These are phyloP conservation scores for Leccinum pachyderme DNA, from an alignment of 1,284 basidiomycete species.

Conservation along the genomic window DNA sequence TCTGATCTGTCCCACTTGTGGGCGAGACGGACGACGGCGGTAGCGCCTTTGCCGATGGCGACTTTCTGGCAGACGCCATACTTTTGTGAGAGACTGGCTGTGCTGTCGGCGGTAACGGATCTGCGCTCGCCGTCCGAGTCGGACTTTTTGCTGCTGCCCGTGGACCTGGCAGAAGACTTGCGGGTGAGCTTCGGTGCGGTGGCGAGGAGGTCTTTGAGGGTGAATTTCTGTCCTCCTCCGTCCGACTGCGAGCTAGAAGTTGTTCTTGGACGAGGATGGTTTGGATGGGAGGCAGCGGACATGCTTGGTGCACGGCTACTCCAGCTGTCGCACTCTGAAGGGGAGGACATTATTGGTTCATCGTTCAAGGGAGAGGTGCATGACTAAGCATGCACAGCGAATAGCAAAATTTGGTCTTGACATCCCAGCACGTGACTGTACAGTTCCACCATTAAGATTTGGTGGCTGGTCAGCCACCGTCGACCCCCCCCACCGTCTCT, in stretches of 20 bases:
- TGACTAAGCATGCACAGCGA: background rate
- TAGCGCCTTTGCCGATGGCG: slow-evolving; percentile 97
- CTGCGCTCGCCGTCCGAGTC: slow-evolving; percentile 66
- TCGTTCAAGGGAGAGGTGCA: background rate
- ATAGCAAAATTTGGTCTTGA: background rate
- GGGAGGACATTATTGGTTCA: slow-evolving; percentile 28
- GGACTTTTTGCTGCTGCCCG: slow-evolving; percentile 60
- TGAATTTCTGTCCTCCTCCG: slow-evolving; percentile 69
- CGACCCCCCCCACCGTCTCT: background rate
- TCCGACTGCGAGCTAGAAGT: slow-evolving; percentile 56
- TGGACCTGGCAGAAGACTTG: slow-evolving; percentile 69
- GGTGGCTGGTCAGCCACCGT: slow-evolving; percentile 28
- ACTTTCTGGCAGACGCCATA: slow-evolving; percentile 97
- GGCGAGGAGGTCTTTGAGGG: slow-evolving; percentile 74
- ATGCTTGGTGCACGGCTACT: slow-evolving; percentile 58
- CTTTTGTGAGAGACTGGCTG: slow-evolving; percentile 77
- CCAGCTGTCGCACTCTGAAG: slow-evolving; percentile 58
- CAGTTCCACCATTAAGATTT: slow-evolving; percentile 18
- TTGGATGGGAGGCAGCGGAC: slow-evolving; percentile 40
- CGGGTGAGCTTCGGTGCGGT: slow-evolving; percentile 68
- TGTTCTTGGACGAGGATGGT: slow-evolving; percentile 34
- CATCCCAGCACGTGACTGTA: slow-evolving; percentile 19
- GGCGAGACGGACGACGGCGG: slow-evolving; percentile 92
- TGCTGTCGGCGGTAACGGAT: slow-evolving; percentile 61
- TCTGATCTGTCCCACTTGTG: slow-evolving; percentile 98